Conservation (phyloP, 257 asterid species). For the Marsdenia floribunda region DNA sequence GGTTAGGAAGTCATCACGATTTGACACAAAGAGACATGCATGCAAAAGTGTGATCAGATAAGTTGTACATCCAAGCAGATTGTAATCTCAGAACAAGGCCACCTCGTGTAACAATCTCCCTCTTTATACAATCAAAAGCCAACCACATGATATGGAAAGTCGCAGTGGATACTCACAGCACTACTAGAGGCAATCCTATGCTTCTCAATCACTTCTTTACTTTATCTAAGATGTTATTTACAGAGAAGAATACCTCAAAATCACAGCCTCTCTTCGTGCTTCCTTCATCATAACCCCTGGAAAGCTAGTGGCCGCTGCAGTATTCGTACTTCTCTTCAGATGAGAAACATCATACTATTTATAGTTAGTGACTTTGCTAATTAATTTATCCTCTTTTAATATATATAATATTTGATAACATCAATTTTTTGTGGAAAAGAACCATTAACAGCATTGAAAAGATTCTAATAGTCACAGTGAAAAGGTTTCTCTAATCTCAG, state of each 20-base stretch:
- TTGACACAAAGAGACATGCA: slow-evolving; percentile 5
- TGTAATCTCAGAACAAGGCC: not conserved
- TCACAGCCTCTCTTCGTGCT: slow-evolving; percentile 25
- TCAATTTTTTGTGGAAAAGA: not conserved
- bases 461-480: not conserved
- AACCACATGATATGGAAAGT: not conserved
- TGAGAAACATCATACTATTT: not conserved
- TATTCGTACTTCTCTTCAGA: slow-evolving; percentile 5
- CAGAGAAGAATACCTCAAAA: not conserved
- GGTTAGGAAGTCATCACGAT: not conserved
- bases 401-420: not conserved
- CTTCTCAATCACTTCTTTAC: slow-evolving; percentile 33
- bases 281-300: slow-evolving; percentile 15
- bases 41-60: not conserved
- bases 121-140: not conserved
- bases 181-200: slow-evolving; percentile 34
- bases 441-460: not conserved
- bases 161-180: slow-evolving; percentile 19
- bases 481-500: not conserved
- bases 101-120: not conserved
- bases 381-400: not conserved
- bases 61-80: not conserved
- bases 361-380: not conserved
- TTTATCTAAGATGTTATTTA: not conserved
- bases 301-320: not conserved